Base-by-base conservation (phyloP, 108 stramenopile species). In the Cylindrotheca closterium region DNA sequence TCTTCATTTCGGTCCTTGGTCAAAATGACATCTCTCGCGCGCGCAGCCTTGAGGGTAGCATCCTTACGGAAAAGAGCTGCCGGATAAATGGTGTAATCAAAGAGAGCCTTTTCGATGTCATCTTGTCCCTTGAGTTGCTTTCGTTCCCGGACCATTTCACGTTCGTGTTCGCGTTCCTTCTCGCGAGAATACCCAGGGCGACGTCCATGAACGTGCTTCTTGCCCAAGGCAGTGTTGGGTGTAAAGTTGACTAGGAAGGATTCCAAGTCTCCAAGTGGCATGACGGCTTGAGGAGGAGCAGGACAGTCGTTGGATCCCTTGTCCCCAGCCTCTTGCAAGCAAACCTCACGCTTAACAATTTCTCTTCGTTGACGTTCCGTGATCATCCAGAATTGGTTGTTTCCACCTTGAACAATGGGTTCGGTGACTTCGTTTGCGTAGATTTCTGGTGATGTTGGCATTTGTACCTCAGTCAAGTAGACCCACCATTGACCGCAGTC, bases 401-500 rank as follows among this genome's bases (percentile, higher is more conserved):
- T 85, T 46, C 92, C 92, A 33, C 92, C 92, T 57, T 88, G 85
- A 28, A 93, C 85, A 21, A 87, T 30, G 22, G 92, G 74, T 30
- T 84, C 62, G 7, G 82, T 82, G 18, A 80, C 76, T 62, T 92
- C 91, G 60, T 92, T 92, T 21, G 91, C 91, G 55, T 89, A 92
- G 52, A 92, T 80, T 58, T 89, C 91, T 4, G 92, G 92, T 25
- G 71, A 77, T 1, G 77, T 83, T 17, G 92, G 83, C 92, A 93
- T 93, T 64, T 93, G 92, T 42, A 89, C 77, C 71, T 93, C 92
- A 7, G 85, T 71, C 75, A 93, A 85, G 68, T 86, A 93, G n/a
- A 89, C 65, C 92, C 92, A 93, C 92, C 92, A 93, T 64, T 93
- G 92, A 32, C 91, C 91, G 62, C 91, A 92, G 18, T 86, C 83